Evolutionary conservation across 2,329 filamentous ascomycete genomes (phyloP).

Genomic region (Lasiodiplodia citricola): DNA sequence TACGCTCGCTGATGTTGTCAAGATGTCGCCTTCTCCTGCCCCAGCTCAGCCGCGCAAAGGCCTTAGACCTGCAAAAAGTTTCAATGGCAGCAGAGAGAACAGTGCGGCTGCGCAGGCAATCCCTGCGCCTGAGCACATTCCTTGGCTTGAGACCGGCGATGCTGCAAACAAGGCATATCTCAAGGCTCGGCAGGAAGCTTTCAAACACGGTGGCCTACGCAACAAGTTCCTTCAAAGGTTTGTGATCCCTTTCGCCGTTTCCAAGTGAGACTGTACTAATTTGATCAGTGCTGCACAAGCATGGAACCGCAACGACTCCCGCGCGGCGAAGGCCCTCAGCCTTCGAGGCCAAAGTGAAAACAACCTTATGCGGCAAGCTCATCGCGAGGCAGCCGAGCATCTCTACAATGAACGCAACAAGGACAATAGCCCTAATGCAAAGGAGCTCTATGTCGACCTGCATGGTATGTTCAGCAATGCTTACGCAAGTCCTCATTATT

Average conservation of each 20-base stretch:
- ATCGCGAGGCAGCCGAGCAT: conserved; percentile 88
- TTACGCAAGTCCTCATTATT: background rate
- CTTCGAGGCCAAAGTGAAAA: conserved; percentile 96
- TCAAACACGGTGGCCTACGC: conserved; percentile 92
- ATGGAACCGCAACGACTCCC: conserved; percentile 97
- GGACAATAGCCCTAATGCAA: conserved; percentile 57
- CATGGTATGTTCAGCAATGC: conserved; percentile 62
- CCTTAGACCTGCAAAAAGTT: conserved; percentile 68
- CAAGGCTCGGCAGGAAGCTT: conserved; percentile 92
- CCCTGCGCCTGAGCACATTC: conserved; percentile 85
- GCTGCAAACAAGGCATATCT: conserved; percentile 92
- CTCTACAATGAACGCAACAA: conserved; percentile 94
- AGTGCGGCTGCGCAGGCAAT: conserved; percentile 84
- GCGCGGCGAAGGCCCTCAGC: conserved; percentile 92
- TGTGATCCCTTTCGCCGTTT: conserved; percentile 27
- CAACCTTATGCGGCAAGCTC: conserved; percentile 94
- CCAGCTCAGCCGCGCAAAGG: conserved; percentile 66
- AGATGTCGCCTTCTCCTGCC: conserved; percentile 88
- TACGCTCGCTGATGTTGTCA: conserved; percentile 91
- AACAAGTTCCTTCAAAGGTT: conserved; percentile 98
- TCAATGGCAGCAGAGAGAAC: conserved; percentile 72
- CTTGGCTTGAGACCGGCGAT: conserved; percentile 94
- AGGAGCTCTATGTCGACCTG: conserved; percentile 91
- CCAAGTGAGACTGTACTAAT: background rate
- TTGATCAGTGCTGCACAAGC: conserved; percentile 82